Conservation (phyloP, 306 rosid species). For the Quercus bicolor region DNA sequence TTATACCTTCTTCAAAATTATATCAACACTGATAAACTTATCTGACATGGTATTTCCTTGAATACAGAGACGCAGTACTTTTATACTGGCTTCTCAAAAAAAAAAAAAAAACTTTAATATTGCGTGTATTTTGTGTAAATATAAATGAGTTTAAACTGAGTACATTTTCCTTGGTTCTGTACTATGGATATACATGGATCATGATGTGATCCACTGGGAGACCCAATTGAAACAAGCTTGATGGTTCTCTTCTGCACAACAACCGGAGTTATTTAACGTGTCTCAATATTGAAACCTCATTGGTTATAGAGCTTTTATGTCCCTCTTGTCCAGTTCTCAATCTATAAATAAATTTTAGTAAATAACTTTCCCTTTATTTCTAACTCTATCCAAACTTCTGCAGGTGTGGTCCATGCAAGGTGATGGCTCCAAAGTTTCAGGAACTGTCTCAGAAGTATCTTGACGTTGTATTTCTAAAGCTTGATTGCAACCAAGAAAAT, state of each 20-base stretch:
- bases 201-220: background rate
- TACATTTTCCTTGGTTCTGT: background rate
- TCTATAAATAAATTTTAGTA: background rate
- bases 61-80: background rate
- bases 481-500: slow-evolving; percentile 90
- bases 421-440: slow-evolving; percentile 82
- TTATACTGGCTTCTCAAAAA: background rate
- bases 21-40: background rate
- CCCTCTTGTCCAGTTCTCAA: background rate
- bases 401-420: slow-evolving; percentile 99
- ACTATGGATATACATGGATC: no score
- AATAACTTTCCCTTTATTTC: background rate
- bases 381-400: slow-evolving; percentile 8
- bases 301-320: background rate
- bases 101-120: no score
- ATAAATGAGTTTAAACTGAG: background rate
- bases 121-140: background rate
- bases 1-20: background rate
- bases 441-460: slow-evolving; percentile 70
- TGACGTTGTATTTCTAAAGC: slow-evolving; percentile 90
- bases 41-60: background rate
- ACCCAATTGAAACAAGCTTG: background rate
- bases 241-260: background rate
- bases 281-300: background rate
- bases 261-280: background rate